Base-by-base conservation (phyloP, 305 asterid genomes). In the Fraxinus platypoda region DNA sequence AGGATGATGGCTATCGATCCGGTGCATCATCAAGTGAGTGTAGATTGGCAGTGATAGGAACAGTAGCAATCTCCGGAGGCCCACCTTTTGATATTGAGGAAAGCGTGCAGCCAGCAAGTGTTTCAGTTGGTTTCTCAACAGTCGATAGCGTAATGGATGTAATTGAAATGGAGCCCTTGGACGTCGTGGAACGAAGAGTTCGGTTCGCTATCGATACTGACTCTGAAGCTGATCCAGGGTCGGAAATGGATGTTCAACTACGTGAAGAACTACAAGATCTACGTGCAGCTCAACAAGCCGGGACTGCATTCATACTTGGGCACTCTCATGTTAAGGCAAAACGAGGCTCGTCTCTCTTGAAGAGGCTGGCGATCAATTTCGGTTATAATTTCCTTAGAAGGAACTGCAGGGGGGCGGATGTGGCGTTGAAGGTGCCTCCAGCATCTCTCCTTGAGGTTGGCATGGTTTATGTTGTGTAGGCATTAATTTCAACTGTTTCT, bases 371-470 rank as follows among this genome's bases (percentile, higher is more conserved):
- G 0, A 90, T 95, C 21, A 88, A 95, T 85, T 87, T 88, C 19
- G 99, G 97, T 38, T 95, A 94, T 77, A 95, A 91, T 89, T 91
- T 95, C 83, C 89, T 95, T 0, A 79, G 97, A 66, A 88, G 97
- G 82, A 95, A 95, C 66, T 95, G 99, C 34, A 84, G 99, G 79
- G 98, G 99, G 19, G 89, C 97, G 1, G 99, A 94, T 84, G 99
- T 95, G 83, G 92, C 95, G 33, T 87, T 95, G 6, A 95, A 91
- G 90, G 96, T 95, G 80, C 99, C 99, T 52, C 98, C 99, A 26
- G 97, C 98, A 11, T 95, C 99, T 13, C 94, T 95, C 6, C 90
- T 95, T 77, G 99, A 95, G 87, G 99, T 95, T 78, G 98, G 99
- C 37, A 95, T 95, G 99, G 95, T 94, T 82, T 95, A 95, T 78